These are phyloP conservation scores for Neofusicoccum kwambonambiense DNA, from an alignment of 2,329 filamentous ascomycete species.

Conservation along the genomic window DNA sequence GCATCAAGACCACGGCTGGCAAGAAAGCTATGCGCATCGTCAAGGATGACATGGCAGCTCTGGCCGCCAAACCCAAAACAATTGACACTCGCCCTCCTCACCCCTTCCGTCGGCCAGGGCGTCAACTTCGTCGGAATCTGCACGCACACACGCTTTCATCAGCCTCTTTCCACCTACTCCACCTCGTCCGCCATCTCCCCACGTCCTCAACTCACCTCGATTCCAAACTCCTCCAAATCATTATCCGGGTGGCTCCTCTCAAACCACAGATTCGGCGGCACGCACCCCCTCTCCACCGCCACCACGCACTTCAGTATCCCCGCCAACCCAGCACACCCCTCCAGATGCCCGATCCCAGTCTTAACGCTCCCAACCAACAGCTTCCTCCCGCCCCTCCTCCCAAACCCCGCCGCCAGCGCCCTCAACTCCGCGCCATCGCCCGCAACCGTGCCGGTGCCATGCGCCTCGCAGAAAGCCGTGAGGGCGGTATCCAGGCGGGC, in stretches of 20 bases:
- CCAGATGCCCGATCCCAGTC: constrained; percentile 32
- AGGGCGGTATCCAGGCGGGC: too few relatives aligned
- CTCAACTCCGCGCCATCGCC: constrained; percentile 31
- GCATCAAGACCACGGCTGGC: neutral
- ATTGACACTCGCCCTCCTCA: constrained; percentile 23
- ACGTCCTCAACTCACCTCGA: neutral
- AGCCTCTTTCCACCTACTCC: too few relatives aligned
- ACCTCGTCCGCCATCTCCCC: constrained; percentile 3
- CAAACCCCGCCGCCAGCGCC: constrained; percentile 18
- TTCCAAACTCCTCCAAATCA: too few relatives aligned
- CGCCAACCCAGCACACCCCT: constrained; percentile 28
- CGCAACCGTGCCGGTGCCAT: constrained; percentile 56
- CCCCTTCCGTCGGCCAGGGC: constrained; percentile 18
- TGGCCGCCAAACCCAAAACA: constrained; percentile 27
- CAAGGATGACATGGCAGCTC: constrained; percentile 30
- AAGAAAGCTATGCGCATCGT: neutral
- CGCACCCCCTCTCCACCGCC: constrained; percentile 26
- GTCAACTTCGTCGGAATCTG: constrained; percentile 9
- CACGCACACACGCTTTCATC: too few relatives aligned
- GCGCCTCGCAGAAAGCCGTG: constrained; percentile 40
- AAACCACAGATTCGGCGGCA: constrained; percentile 23
- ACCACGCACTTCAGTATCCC: constrained; percentile 31
- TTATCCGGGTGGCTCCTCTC: neutral
- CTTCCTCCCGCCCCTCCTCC: constrained; percentile 6
- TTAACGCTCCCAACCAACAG: constrained; percentile 23